Evolutionary conservation across 176 grass and related monocot species (phyloP), one percentile per base, ranked within the genome.

Genomic region (Musa schizocarpa): DNA sequence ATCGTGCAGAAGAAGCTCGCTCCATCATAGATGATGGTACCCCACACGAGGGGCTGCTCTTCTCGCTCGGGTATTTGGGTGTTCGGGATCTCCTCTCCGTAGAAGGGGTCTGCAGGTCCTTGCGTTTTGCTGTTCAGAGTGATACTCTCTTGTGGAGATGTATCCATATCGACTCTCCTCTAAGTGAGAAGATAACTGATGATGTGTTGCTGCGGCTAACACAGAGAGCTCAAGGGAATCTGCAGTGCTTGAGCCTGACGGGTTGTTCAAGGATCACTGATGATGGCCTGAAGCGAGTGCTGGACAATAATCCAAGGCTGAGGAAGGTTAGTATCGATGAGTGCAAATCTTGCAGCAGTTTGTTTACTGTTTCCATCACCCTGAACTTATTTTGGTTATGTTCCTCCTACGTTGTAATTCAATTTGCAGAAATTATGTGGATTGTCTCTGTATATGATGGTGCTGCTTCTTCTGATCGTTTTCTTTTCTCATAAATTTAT

Each of bases 41-140:
- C 65, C 80, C 83, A 0, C 96, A 85, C 73, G 84, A 92, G 2
- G 96, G 73, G 2, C 79, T 89, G 80, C 9, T 54, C 11, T 86
- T 72, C 26, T 85, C 74, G 13, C 81, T 99, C 56, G 71, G 68
- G 52, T 88, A 85, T 80, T 86, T 99, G 63, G 72, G 81, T 29
- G 53, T 99, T 20, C 87, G 76, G 52, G 91, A 95, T 76, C 82
- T 92, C 63, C 88, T 99, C 0, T 80, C 86, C 0, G 20, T 88
- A 9, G 78, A 99, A 83, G 90, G 76, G 74, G 96, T 89, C 11
- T 89, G 96, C 70, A 99, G 85, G 78, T 84, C 82, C 27, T 62
- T 99, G 22, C 67, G 61, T 59, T 59, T 52, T 0, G 74, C 85
- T 54, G 79, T 99, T 75, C 76, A 64, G 19, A 75, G 54, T 11